Base-by-base conservation (phyloP, 768 basidiomycete species). In the Rossbeevera mucosa region DNA sequence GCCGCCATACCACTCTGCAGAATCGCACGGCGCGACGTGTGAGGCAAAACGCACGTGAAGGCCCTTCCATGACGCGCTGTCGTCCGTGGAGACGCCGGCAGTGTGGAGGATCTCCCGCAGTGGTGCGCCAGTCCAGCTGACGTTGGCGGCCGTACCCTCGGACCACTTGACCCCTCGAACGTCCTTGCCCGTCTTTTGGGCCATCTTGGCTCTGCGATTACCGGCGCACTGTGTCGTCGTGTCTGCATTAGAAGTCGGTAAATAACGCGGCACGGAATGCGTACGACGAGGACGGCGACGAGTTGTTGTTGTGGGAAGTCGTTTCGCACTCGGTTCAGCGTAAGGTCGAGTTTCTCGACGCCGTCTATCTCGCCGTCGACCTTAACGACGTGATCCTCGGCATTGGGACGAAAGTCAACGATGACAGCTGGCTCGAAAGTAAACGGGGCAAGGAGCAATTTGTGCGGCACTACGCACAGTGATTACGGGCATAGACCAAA, bases 401-500 rank as follows among this genome's bases (percentile, higher is more conserved):
- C 21, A 1, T 57, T 56, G 25, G 65, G 50, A 4, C 53, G 55
- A 18, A 64, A 52, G 40, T 59, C 47, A 38, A 58, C 59, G 49
- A 72, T 62, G 18, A 59, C 67, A 14, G 71, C 71, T 55, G 61
- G 13, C 58, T 55, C 44, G 59, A 57, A n/a, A 28, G 2, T 30
- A 12, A 26, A 36, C 42, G 28, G 13, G 43, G 18, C 14, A 61
- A 20, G 40, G 26, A 28, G 16, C n/a, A 16, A 40, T 46, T 13
- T 38, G 6, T 44, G 28, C 26, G 44, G 74, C 11, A 76, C 69
- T 29, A 81, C 51, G 76, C 76, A 42, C 86, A 81, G 59, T 89
- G 87, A 59, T 89, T 89, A 29, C 88, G 80, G 53, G 80, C 81
- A 60, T 86, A 91, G 9, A 83, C 73, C n/a, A 84, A 72, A 42